Evolutionary conservation across 768 basidiomycete genomes (phyloP), one percentile per base, ranked within the genome.

Genomic region (Lactifluus subvellereus): DNA sequence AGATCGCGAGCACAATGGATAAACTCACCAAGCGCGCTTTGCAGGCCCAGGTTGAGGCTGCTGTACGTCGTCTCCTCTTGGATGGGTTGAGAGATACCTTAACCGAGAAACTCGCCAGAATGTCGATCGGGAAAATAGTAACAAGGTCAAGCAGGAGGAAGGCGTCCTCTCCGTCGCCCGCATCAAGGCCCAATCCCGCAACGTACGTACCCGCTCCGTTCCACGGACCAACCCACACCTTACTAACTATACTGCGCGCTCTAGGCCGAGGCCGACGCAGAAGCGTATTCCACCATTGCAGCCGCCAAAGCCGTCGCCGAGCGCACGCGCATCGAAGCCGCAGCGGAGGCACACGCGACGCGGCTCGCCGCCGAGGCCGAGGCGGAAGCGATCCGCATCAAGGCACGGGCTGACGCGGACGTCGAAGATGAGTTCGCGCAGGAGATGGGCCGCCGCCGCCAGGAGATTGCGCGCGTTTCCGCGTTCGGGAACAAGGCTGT

Each of bases 21-120:
- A 89, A 89, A 71, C 78, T 91, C 57, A 92, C 89, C 69, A 89
- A 89, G 4, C 82, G 91, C 67, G 91, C 88, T 22, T 77, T 93
- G 42, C 88, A 93, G 71, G 89, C 91, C 11, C 91, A 93, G 72
- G 91, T 93, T 33, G 91, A 93, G 72, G 89, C 90, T 50, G 89
- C 89, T 35, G 86, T 87, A 72, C 70, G 83, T 74, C 35, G 33
- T 33, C n/a, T n/a, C n/a, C 40, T 45, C 4, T 60, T 48, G 9
- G n/a, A 30, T 14, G 30, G 11, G 14, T 20, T 35, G 20, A 33
- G 40, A 7, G 40, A 38, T 60, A 30, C 43, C 51, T 32, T 40
- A n/a, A 8, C 55, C 54, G 16, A 32, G 60, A 7, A 22, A n/a
- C 38, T 1, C 58, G 13, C 40, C 66, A 88, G 87, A 92, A 92